Conservation (phyloP, 2,329 filamentous ascomycete species). For the Neocucurbitaria cava region DNA sequence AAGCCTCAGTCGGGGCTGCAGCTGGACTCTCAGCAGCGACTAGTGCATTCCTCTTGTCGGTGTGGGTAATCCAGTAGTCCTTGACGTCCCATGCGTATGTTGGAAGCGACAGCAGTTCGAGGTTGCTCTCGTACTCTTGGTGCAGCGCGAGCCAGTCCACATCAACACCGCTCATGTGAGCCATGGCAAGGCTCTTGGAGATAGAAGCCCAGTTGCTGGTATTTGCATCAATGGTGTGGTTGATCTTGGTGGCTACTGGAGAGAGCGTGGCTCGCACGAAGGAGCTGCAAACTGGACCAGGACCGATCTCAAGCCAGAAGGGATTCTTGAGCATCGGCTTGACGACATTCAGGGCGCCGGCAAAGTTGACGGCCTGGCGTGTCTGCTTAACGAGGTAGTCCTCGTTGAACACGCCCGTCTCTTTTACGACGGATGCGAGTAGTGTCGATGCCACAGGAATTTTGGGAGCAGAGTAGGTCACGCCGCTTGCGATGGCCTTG, state of each 20-base stretch:
- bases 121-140: constrained; percentile 54
- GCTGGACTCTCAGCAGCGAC: too few relatives aligned
- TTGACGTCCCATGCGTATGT: constrained; percentile 45
- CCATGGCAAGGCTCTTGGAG: constrained; percentile 53
- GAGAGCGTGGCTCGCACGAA: constrained; percentile 46
- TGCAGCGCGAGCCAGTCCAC: constrained; percentile 70
- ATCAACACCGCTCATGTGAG: constrained; percentile 62
- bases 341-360: constrained; percentile 36
- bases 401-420: constrained; percentile 44
- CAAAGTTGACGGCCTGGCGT: constrained; percentile 40
- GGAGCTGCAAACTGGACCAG: constrained; percentile 49
- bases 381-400: constrained; percentile 43
- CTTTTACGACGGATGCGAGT: constrained; percentile 50
- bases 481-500: constrained; percentile 37
- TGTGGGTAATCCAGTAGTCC: constrained; percentile 49
- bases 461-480: constrained; percentile 13
- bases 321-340: constrained; percentile 41
- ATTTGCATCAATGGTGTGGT: constrained; percentile 2
- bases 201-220: constrained; percentile 40
- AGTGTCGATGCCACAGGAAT: constrained; percentile 54
- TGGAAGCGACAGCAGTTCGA: constrained; percentile 62
- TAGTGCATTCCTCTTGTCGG: too few relatives aligned
- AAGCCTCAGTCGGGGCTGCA: too few relatives aligned
- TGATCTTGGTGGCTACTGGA: too few relatives aligned
- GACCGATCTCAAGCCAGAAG: constrained; percentile 56